phyloP scores from a whole-genome alignment of 129 eudicot genomes.

The Pittosporum tobira region DNA sequence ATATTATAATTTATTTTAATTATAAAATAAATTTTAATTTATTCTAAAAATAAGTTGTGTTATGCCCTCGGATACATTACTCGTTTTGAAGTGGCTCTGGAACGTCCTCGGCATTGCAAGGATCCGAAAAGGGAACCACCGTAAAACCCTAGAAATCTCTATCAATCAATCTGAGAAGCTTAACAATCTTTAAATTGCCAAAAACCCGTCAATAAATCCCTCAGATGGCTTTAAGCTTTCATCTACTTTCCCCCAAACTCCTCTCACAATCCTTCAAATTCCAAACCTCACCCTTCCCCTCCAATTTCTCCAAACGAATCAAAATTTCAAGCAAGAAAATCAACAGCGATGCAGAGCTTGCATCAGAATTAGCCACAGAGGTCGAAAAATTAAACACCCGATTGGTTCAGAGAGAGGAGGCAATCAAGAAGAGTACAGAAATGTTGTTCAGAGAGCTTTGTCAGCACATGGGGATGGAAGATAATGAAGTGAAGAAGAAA shows the following conservation, averaged over 20 bases:
- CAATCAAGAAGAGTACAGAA: slow-evolving; percentile 46
- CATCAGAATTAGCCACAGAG: slow-evolving; percentile 35
- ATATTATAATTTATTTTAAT: no score
- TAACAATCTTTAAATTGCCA: neutral
- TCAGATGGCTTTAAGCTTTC: slow-evolving; percentile 25
- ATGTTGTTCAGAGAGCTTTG: slow-evolving; percentile 45
- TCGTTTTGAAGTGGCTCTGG: no score
- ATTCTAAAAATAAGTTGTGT: no score
- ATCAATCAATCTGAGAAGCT: neutral
- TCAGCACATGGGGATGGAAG: slow-evolving; percentile 26
- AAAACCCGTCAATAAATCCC: slow-evolving; percentile 4
- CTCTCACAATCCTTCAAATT: slow-evolving; percentile 16
- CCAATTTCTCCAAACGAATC: slow-evolving; percentile 8
- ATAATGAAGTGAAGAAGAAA: slow-evolving; percentile 41
- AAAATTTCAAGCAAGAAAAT: slow-evolving; percentile 24
- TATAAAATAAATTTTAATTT: no score
- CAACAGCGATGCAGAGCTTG: slow-evolving; percentile 33
- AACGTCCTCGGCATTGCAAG: no score
- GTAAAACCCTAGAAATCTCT: neutral
- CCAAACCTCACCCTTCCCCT: slow-evolving; percentile 14
- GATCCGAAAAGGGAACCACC: no score
- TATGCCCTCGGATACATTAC: no score
- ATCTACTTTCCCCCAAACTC: slow-evolving; percentile 18
- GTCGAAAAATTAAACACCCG: slow-evolving; percentile 38
- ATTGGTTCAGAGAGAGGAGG: slow-evolving; percentile 36